Evolutionary conservation across 352 stramenopile species (phyloP).

Genomic region (Phytopythium chamaehyphon): DNA sequence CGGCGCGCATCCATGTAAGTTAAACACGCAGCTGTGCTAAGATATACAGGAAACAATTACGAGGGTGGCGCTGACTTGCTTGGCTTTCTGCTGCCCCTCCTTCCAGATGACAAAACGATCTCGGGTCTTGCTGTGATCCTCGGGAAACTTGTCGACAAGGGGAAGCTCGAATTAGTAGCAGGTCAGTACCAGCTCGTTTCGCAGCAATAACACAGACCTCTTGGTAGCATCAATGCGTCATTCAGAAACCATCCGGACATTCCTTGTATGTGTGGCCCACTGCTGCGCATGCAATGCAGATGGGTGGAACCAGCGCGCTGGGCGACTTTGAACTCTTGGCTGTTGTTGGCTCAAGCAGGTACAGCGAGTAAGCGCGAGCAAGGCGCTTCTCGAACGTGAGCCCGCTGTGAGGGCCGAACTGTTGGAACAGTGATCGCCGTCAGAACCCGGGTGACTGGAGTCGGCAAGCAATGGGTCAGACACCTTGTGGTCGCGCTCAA

Average conservation of each 20-base stretch:
- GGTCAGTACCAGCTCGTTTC: constrained; percentile 67
- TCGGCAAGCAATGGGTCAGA: neutral
- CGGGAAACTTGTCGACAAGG: constrained; percentile 58
- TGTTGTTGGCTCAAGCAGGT: constrained; percentile 31
- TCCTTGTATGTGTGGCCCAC: constrained; percentile 42
- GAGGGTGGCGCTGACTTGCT: too few relatives aligned
- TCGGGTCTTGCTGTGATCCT: constrained; percentile 69
- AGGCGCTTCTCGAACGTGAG: constrained; percentile 55
- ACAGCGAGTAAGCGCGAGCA: constrained; percentile 51
- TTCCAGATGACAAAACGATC: constrained; percentile 79
- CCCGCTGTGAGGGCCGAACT: constrained; percentile 63
- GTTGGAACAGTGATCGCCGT: neutral
- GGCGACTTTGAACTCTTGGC: constrained; percentile 15
- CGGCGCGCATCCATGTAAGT: constrained; percentile 70
- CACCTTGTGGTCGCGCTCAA: constrained; percentile 48
- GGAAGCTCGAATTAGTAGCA: constrained; percentile 60
- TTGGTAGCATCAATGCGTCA: neutral
- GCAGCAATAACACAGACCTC: constrained; percentile 12
- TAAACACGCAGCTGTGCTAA: too few relatives aligned
- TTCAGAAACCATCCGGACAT: constrained; percentile 59
- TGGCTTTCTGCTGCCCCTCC: neutral
- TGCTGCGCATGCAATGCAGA: constrained; percentile 51
- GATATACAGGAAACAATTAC: too few relatives aligned
- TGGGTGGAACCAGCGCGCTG: too few relatives aligned
- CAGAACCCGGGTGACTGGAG: too few relatives aligned